These are phyloP conservation scores for Ascochyta lentis DNA, from an alignment of 2,329 filamentous ascomycete genomes.

Conservation along the genomic window DNA sequence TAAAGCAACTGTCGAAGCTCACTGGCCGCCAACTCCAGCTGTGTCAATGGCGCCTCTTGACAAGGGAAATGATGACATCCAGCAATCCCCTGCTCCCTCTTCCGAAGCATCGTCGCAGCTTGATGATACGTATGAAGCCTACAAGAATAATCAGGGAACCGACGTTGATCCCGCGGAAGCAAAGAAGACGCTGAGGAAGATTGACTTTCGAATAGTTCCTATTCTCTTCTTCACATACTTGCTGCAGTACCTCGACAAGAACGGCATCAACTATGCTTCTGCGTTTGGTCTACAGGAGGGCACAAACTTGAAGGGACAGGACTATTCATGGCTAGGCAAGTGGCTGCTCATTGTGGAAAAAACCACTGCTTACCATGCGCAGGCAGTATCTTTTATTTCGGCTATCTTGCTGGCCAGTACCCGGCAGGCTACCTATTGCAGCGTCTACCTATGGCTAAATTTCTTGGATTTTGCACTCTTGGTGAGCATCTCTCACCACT, in stretches of 20 bases:
- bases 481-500: slow-evolving; percentile 18
- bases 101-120: slow-evolving; percentile 34
- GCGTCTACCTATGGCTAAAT: slow-evolving; percentile 55
- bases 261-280: slow-evolving; percentile 59
- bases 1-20: background rate
- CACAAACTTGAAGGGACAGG: slow-evolving; percentile 50
- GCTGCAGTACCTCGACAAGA: slow-evolving; percentile 54
- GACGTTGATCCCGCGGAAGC: slow-evolving; percentile 32
- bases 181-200: slow-evolving; percentile 39
- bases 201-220: slow-evolving; percentile 39
- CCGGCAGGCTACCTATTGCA: slow-evolving; percentile 55
- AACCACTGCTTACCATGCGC: background rate
- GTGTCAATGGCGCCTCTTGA: slow-evolving; percentile 19
- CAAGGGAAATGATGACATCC: slow-evolving; percentile 27
- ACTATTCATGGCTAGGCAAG: slow-evolving; percentile 28
- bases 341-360: background rate
- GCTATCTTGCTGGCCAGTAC: slow-evolving; percentile 56
- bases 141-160: slow-evolving; percentile 34
- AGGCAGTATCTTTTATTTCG: slow-evolving; percentile 59
- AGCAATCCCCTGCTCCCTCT: slow-evolving; percentile 22
- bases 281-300: slow-evolving; percentile 58
- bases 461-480: slow-evolving; percentile 52
- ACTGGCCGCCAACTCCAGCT: background rate
- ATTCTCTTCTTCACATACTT: slow-evolving; percentile 47
- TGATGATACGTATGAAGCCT: slow-evolving; percentile 43